Evolutionary conservation across 495 filamentous ascomycete species (phyloP), one percentile per base, ranked within the genome.

Genomic region (Astrocystis sublimbata): DNA sequence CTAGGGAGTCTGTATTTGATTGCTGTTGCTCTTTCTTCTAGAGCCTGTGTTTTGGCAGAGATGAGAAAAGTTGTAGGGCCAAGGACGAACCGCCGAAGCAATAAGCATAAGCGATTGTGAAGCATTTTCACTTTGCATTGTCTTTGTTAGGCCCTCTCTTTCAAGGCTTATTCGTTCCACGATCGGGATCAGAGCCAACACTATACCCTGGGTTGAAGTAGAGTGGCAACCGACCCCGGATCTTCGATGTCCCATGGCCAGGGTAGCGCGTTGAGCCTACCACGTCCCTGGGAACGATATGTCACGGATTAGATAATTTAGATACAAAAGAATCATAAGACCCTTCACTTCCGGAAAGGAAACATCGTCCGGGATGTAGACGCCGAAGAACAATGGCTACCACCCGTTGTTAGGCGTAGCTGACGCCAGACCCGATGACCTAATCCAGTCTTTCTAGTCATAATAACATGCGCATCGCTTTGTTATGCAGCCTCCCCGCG

Each of bases 71-170:
- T 9, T 8, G n/a, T 13, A 5, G 47, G 15, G 40, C 30, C 6
- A 28, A 40, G 9, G 19, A 36, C 13, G 38, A 61, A n/a, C 9
- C 46, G 6, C 23, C 12, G 8, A n/a, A 8, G n/a, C 0, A 4
- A 9, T 33, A n/a, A n/a, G n/a, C 28, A 35, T 23, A 13, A 33
- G 28, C 36, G 38, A 33, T 33, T 1, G 21, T 17, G 10, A 53
- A 35, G 12, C 40, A 35, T 53, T 61, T 45, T 57, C 54, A 57
- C 19, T 10, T 38, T 31, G 2, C 10, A 10, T 17, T 23, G n/a
- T 17, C 58, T 60, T 60, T 60, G 58, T 60, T 23, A 0, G 8
- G 28, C 36, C n/a, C 6, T 61, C 36, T 43, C 58, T 60, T 60
- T 60, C 58, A 60, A 50, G 31, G 5, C 26, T 17, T 13, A 1